Evolutionary conservation across 306 rosid genomes (phyloP).

Genomic region (Cyclanthera cordifolia): DNA sequence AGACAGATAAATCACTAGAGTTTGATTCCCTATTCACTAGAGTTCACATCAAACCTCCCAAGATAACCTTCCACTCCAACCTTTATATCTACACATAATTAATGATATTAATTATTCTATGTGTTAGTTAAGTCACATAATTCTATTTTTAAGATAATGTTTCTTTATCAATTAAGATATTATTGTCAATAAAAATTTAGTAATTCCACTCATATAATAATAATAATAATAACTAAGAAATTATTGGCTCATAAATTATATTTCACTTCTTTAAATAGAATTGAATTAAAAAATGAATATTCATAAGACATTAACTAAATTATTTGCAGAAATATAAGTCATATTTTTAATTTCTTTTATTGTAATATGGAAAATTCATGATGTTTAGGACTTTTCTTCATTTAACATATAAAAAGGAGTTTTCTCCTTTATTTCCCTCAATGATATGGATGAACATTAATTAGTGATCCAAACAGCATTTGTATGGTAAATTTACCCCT

Average conservation of each 20-base stretch:
- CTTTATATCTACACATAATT: not conserved
- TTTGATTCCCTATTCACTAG: not conserved
- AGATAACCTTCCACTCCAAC: not conserved
- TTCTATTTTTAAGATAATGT: too few relatives aligned
- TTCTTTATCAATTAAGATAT: not conserved
- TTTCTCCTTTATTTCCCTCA: not conserved
- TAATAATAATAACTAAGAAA: too few relatives aligned
- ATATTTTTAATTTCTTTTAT: not conserved
- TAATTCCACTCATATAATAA: too few relatives aligned
- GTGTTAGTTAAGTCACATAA: not conserved
- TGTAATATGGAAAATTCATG: not conserved
- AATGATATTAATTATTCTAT: not conserved
- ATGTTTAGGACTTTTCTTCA: not conserved
- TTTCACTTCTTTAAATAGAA: too few relatives aligned
- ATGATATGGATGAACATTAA: not conserved
- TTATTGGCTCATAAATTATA: too few relatives aligned
- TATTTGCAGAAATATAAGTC: not conserved
- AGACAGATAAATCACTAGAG: not conserved
- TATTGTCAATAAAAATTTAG: too few relatives aligned
- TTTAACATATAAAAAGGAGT: too few relatives aligned
- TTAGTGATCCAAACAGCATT: not conserved
- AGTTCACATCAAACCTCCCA: not conserved
- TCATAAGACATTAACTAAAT: not conserved
- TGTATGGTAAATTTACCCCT: not conserved
- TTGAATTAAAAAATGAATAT: too few relatives aligned